Percentiles rank a stretch among this genome's conserved stretches.
phyloP scores from a whole-genome alignment of 2,329 filamentous ascomycete species.

The Aureobasidium lini region DNA sequence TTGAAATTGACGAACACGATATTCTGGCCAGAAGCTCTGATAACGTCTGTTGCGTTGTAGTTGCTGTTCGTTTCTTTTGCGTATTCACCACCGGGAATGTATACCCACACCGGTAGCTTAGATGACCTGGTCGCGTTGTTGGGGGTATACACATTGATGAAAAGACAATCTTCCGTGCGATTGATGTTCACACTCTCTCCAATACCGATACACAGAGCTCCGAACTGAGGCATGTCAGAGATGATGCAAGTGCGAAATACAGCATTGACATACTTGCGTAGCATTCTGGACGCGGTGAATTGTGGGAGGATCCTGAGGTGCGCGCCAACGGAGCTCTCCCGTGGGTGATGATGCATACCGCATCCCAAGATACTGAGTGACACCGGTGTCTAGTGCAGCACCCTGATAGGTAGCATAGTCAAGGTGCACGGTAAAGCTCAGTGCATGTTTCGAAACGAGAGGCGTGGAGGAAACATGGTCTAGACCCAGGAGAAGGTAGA shows the following conservation, averaged over 20 bases:
- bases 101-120: slow-evolving; percentile 32
- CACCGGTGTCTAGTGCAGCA: not conserved
- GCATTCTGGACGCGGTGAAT: not conserved
- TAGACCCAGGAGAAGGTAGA: not conserved
- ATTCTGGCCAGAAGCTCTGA: slow-evolving; percentile 25
- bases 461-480: not conserved
- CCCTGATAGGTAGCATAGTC: slow-evolving; percentile 8
- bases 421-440: slow-evolving; percentile 12
- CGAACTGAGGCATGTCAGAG: not conserved
- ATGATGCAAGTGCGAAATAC: not conserved
- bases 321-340: slow-evolving; percentile 6
- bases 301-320: not conserved
- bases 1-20: slow-evolving; percentile 32
- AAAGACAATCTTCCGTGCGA: slow-evolving; percentile 32
- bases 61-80: slow-evolving; percentile 30
- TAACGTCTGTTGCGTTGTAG: slow-evolving; percentile 28
- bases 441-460: not conserved
- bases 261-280: not conserved
- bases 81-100: slow-evolving; percentile 35
- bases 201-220: slow-evolving; percentile 11
- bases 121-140: slow-evolving; percentile 27
- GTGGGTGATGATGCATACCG: slow-evolving; percentile 9
- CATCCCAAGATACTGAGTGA: slow-evolving; percentile 11
- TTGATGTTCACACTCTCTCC: not conserved
- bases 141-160: slow-evolving; percentile 32